Conservation (phyloP, 2,329 filamentous ascomycete species). For the Ceratocystis harringtonii region DNA sequence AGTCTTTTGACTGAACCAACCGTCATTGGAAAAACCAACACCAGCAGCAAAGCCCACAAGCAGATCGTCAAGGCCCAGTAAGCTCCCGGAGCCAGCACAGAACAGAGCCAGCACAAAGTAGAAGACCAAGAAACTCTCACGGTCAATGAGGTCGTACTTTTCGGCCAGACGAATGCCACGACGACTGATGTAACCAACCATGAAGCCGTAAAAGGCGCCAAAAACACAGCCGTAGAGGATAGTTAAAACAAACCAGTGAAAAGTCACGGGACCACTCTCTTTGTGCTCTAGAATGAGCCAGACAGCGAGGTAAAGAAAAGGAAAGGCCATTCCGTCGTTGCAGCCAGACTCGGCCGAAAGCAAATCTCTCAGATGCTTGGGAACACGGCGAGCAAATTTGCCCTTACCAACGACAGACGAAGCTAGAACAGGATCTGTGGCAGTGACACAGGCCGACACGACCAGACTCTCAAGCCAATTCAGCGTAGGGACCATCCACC, state of each 20-base stretch:
- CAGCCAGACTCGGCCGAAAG: slow-evolving; percentile 94
- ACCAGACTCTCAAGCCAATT: slow-evolving; percentile 82
- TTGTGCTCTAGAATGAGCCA: slow-evolving; percentile 76
- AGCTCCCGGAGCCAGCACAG: slow-evolving; percentile 81
- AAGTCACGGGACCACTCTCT: slow-evolving; percentile 51
- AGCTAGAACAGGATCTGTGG: slow-evolving; percentile 89
- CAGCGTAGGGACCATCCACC: slow-evolving; percentile 69
- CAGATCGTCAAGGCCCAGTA: slow-evolving; percentile 83
- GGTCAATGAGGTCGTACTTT: slow-evolving; percentile 70
- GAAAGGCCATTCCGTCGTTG: slow-evolving; percentile 99
- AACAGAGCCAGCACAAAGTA: slow-evolving; percentile 96
- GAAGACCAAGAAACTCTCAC: slow-evolving; percentile 95
- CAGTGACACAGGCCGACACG: slow-evolving; percentile 84
- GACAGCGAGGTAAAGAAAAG: slow-evolving; percentile 83
- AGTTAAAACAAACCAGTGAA: slow-evolving; percentile 79
- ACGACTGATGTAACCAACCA: slow-evolving; percentile 75
- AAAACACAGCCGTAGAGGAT: slow-evolving; percentile 94
- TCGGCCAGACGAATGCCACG: slow-evolving; percentile 85
- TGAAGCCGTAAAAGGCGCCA: slow-evolving; percentile 74
- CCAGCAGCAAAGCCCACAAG: slow-evolving; percentile 89
- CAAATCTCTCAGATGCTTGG: slow-evolving; percentile 90
- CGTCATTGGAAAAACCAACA: slow-evolving; percentile 98
- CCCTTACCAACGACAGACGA: slow-evolving; percentile 98
- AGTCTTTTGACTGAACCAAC: slow-evolving; percentile 96
- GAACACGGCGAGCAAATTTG: slow-evolving; percentile 94